Evolutionary conservation across 352 stramenopile genomes (phyloP), one percentile per base, ranked within the genome.

Genomic region (Phytophthora pinifolia): DNA sequence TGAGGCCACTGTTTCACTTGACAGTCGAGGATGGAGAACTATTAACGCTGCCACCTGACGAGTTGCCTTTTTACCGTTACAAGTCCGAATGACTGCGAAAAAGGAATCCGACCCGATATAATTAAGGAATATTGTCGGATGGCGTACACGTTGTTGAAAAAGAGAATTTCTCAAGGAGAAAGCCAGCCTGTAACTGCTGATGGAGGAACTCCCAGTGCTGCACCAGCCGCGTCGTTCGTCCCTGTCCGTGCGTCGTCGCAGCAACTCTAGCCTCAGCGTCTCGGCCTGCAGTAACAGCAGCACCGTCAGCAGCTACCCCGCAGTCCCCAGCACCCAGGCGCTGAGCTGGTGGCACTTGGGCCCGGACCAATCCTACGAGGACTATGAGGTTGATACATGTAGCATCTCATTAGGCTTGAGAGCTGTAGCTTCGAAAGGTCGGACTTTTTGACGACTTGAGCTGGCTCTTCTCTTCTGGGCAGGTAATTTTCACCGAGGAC

Each of bases 401-500:
- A n/a, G 7, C 35, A 41, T 47, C 5, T 27, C 22, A 27, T 27
- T 27, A 27, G 22, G 22, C 22, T 27, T 3, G 22, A 27, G 22
- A 4, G 44, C 50, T 30, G 35, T 54, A 42, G 43, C 45, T 43
- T 34, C 37, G 45, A 57, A 57, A 50, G 31, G 37, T 50, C 20
- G 46, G 17, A 27, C 22, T 27, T 27, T 27, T 36, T 51, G 42
- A 59, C 39, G 32, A 36, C 34, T 62, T 27, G 22, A 6, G 22
- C 4, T 27, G 22, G 22, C 22, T 37, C 17, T 13, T 46, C 18
- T 20, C 20, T 37, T 29, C n/a, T 12, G n/a, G 13, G 13, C 46
- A 86, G 75, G 67, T 86, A 12, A 55, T 83, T 36, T 86, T 82
- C 36, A 76, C 65, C 35, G 75, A 82, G 36, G 70, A 81, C 29